Base-by-base conservation (phyloP, 2,329 filamentous ascomycete genomes). In the Cercospora sojina region DNA sequence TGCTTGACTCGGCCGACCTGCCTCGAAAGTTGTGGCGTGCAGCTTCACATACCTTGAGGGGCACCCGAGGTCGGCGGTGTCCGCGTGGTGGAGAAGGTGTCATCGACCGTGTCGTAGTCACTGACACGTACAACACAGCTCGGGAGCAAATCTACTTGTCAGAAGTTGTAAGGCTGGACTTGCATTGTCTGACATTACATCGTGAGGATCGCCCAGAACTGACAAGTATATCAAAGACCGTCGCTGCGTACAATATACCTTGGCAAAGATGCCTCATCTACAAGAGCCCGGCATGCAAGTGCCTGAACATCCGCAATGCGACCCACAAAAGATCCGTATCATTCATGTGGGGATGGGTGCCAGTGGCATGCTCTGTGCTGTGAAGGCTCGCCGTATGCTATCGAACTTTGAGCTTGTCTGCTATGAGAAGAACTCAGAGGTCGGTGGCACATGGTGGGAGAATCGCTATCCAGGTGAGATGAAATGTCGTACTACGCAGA, bases 381-480 rank as follows among this genome's bases (percentile, higher is more conserved):
- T 62, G 35, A 68, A 68, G 55, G 64, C 66, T 12, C 47, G 59
- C 41, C 66, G 64, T 38, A 68, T 70, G 67, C 51, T 71, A 23
- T 66, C 57, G n/a, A 67, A 69, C 8, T 71, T 73, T 74, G 3
- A 80, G 80, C 65, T 78, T 61, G 74, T 74, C 9, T 73, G 84
- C 3, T 82, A 80, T 53, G 80, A 82, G 67, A 76, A 78, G 68
- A 74, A 74, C 25, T 10, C 71, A 13, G 74, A 76, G 16, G 66
- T 81, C 12, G 80, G 79, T 2, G 79, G 79, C 1, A 80, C 79
- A 1, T 74, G 73, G 73, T 70, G 77, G 78, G 70, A 74, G 35
- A 43, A 64, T 25, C 18, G 57, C 16, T 62, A 64, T 27, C 57
- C 62, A 61, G 65, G 43, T 61, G 59, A 32, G 59, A 51, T 27